A percentile compares a stretch with the other conserved stretches of the same genome.
Conservation (phyloP, 2,329 filamentous ascomycete species). For the Hansfordia pulvinata region DNA sequence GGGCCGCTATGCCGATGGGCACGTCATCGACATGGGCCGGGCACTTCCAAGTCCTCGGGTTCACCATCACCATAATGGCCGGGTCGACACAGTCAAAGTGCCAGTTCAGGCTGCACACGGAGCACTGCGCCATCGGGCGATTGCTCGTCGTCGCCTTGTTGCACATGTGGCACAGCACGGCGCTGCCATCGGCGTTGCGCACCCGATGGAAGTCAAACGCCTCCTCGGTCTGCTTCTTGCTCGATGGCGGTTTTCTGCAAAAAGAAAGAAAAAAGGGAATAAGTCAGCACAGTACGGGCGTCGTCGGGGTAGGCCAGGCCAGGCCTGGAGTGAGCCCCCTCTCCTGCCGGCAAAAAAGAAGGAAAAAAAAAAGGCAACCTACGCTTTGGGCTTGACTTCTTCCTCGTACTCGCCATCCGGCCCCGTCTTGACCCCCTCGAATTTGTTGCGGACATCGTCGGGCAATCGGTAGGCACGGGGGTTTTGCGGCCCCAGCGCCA, state of each 20-base stretch:
- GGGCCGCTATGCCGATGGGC: conserved; percentile 41
- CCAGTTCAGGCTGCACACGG: conserved; percentile 70
- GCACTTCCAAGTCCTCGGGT: conserved; percentile 72
- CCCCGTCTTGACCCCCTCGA: conserved; percentile 66
- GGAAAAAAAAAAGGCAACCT: conserved; percentile 7
- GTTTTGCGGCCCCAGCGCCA: conserved; percentile 52
- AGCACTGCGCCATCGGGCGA: conserved; percentile 74
- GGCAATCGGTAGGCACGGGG: conserved; percentile 64
- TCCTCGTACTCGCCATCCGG: conserved; percentile 74
- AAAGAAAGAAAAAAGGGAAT: too few species aligned
- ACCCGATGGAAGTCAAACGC: conserved; percentile 53
- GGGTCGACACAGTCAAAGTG: conserved; percentile 88
- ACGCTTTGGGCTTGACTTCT: conserved; percentile 44
- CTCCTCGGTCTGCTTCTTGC: conserved; percentile 41
- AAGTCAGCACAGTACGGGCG: too few species aligned
- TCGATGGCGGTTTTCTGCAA: too few species aligned
- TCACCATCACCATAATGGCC: conserved; percentile 66
- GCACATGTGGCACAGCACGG: conserved; percentile 68
- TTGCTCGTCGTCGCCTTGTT: conserved; percentile 46
- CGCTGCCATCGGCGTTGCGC: conserved; percentile 58
- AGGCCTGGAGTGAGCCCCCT: conserved; percentile 19
- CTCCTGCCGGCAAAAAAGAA: conserved; percentile 10
- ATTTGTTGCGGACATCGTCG: conserved; percentile 55
- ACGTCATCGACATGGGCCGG: conserved; percentile 75
- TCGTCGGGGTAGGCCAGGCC: too few species aligned